phyloP scores from a whole-genome alignment of 495 filamentous ascomycete genomes.

The Astrothelium subdiscretum region DNA sequence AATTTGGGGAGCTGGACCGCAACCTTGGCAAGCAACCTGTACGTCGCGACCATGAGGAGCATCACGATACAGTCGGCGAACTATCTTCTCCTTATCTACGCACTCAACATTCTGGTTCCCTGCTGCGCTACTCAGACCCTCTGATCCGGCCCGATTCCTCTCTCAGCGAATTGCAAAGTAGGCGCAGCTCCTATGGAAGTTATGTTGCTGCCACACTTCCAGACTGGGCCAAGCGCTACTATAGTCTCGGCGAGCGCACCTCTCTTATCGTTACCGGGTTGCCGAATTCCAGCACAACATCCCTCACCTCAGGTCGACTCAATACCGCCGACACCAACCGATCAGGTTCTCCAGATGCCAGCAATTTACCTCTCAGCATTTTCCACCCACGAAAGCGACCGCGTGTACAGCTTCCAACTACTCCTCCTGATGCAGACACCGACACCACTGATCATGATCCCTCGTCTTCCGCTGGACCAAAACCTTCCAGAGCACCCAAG shows the following conservation, averaged over 20 bases:
- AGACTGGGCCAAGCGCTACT: slow-evolving; percentile 10
- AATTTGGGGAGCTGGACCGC: background rate
- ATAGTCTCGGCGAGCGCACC: slow-evolving; percentile 23
- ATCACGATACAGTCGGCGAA: slow-evolving; percentile 25
- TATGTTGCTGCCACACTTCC: slow-evolving; percentile 11
- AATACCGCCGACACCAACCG: slow-evolving; percentile 17
- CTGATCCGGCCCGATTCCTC: slow-evolving; percentile 1
- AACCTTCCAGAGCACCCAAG: background rate
- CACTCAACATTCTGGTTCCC: slow-evolving; percentile 21
- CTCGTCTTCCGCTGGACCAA: background rate
- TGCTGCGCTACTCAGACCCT: background rate
- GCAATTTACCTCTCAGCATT: slow-evolving; percentile 28
- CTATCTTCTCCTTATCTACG: slow-evolving; percentile 25
- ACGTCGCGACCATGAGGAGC: slow-evolving; percentile 22
- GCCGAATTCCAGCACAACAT: background rate
- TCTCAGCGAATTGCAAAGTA: slow-evolving; percentile 3
- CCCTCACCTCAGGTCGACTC: slow-evolving; percentile 14
- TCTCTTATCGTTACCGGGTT: slow-evolving; percentile 5
- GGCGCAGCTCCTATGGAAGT: slow-evolving; percentile 26
- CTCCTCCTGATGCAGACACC: background rate
- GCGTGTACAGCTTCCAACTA: slow-evolving; percentile 7
- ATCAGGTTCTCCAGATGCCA: slow-evolving; percentile 21
- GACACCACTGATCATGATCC: background rate
- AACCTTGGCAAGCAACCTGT: slow-evolving; percentile 11
- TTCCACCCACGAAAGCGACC: slow-evolving; percentile 27